Conservation (phyloP, 495 filamentous ascomycete genomes). For the Talaromyces ruber region DNA sequence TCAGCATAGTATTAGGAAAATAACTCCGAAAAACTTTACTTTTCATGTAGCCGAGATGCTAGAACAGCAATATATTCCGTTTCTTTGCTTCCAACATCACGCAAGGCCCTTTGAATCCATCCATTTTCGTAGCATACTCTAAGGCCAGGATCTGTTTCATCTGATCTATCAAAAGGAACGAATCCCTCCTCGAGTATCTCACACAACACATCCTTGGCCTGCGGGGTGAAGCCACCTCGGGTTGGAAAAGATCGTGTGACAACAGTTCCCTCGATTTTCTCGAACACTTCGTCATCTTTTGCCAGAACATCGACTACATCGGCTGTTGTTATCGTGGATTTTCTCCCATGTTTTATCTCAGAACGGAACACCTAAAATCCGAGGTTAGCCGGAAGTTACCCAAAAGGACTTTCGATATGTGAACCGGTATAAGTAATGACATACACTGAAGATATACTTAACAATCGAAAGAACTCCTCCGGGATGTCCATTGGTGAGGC, state of each 20-base stretch:
- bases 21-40: slow-evolving; percentile 7
- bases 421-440: not conserved
- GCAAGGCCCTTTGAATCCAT: not conserved
- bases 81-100: not conserved
- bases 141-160: not conserved
- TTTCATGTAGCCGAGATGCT: slow-evolving; percentile 10
- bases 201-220: slow-evolving; percentile 1
- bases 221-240: not conserved
- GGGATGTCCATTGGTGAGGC: slow-evolving; percentile 14
- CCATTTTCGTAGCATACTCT: not conserved
- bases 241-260: slow-evolving; percentile 3
- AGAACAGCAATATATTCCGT: not conserved
- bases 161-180: not conserved
- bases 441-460: not conserved
- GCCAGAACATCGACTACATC: not conserved
- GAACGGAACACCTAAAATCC: slow-evolving; percentile 6
- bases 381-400: not conserved
- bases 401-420: not conserved
- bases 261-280: not conserved
- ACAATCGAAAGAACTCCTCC: slow-evolving; percentile 9
- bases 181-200: not conserved
- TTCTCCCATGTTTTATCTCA: slow-evolving; percentile 8
- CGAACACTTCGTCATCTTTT: slow-evolving; percentile 4
- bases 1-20: slow-evolving; percentile 9
- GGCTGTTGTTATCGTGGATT: not conserved